Percentiles rank a stretch among this genome's conserved stretches.
Conservation (phyloP, 306 rosid species). For the Calophaca sinica region DNA sequence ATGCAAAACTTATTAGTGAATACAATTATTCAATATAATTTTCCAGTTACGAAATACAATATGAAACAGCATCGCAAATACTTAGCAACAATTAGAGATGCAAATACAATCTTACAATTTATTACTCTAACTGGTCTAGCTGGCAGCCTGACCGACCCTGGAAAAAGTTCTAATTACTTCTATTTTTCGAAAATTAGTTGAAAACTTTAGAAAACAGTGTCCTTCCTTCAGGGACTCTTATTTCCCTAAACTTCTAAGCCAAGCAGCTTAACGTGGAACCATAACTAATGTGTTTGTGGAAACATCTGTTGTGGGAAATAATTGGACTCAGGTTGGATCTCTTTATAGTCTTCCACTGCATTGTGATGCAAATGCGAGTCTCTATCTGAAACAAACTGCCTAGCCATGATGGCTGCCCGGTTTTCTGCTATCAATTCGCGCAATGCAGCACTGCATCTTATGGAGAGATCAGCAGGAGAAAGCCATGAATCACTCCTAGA, state of each 20-base stretch:
- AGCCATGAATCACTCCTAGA: constrained; percentile 66
- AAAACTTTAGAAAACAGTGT: constrained; percentile 14
- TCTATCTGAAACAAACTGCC: constrained; percentile 63
- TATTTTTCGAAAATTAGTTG: constrained; percentile 34
- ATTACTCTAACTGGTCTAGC: constrained; percentile 22
- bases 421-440: constrained; percentile 87
- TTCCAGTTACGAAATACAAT: constrained; percentile 1
- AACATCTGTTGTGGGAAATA: constrained; percentile 58
- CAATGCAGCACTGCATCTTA: constrained; percentile 85
- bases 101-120: constrained; percentile 38
- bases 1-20: constrained; percentile 6
- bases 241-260: constrained; percentile 40
- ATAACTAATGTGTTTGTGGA: constrained; percentile 51
- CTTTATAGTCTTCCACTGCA: constrained; percentile 49
- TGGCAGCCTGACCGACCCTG: not conserved
- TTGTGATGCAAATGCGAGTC: constrained; percentile 57
- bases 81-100: not conserved
- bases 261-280: constrained; percentile 17
- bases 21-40: constrained; percentile 2
- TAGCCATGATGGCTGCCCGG: constrained; percentile 72
- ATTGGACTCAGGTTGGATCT: constrained; percentile 47
- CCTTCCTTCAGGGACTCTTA: constrained; percentile 36
- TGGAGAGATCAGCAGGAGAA: constrained; percentile 69
- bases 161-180: constrained; percentile 23
- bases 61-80: constrained; percentile 29